Base-by-base conservation (phyloP, 805 yeast genomes). In the Myxozyma udenii region DNA sequence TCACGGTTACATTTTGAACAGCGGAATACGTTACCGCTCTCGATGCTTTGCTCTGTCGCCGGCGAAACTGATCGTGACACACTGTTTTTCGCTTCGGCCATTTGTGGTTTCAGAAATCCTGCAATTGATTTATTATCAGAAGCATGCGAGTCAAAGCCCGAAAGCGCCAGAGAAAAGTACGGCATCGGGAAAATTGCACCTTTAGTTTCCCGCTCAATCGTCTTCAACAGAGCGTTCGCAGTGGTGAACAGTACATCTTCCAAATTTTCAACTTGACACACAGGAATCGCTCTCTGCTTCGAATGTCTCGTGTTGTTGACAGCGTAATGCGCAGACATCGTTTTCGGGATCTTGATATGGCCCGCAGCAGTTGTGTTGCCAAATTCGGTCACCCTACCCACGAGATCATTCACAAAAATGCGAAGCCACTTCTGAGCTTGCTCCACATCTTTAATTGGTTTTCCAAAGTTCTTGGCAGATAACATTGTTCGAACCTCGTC, bases 401-500 rank as follows among this genome's bases (percentile, higher is more conserved):
- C 70, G 26, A 91, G 68, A 62, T 91, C 98, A 0, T 89, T 90
- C 1, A 85, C 76, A 70, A 83, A 90, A 0, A 91, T 95, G 35
- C 75, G 79, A 5, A 91, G 69, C 98, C 98, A 91, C 19, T 80
- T 81, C 3, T 72, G 58, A 21, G 86, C 78, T 60, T 87, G 95
- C 1, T 70, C 71, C 4, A 75, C 55, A 1, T 74, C 73, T 2
- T 67, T 68, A 2, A 90, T 80, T 0, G 80, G 71, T 9, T 73
- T 72, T 0, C 79, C 68, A 66, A 91, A 83, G 64, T 89, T 87
- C 65, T 93, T 93, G 44, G 83, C 82, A 0, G 96, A 84, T 69
- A 83, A 82, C 98, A 93, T 91, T 0, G 95, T 83, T 64, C 89
- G 87, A 6, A 86, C 74, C 23, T 81, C 80, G 0, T 81, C 77